Conservation (phyloP, 768 basidiomycete genomes). For the Panaeolus papilionaceus region DNA sequence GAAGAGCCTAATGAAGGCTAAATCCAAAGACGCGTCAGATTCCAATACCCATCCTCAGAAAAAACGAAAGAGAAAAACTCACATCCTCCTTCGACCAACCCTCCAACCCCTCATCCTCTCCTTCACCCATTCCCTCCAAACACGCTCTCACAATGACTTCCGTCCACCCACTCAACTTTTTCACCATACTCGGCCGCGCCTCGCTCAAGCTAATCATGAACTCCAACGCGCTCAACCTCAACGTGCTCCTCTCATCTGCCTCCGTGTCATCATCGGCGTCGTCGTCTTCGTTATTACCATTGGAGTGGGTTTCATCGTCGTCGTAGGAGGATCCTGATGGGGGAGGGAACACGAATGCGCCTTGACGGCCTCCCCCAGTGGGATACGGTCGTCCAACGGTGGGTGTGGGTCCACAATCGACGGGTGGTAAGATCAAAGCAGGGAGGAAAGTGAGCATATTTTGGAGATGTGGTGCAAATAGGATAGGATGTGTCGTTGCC, state of each 20-base stretch:
- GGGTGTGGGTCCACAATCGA: conserved; percentile 56
- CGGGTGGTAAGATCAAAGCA: conserved; percentile 66
- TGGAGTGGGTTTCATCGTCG: conserved; percentile 36
- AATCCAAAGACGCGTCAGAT: background rate
- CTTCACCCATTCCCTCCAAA: conserved; percentile 83
- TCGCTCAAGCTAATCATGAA: conserved; percentile 86
- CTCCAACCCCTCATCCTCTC: conserved; percentile 58
- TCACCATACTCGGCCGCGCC: conserved; percentile 72
- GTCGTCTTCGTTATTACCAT: conserved; percentile 32
- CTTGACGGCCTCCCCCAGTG: conserved; percentile 34
- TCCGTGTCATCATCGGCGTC: conserved; percentile 48
- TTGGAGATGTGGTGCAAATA: conserved; percentile 78
- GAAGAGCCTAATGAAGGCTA: conserved; percentile 69
- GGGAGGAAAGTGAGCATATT: conserved; percentile 75
- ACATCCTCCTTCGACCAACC: conserved; percentile 82
- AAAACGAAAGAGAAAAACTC: conserved; percentile 32
- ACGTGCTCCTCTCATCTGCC: conserved; percentile 71
- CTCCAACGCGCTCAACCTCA: conserved; percentile 78
- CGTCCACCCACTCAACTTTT: conserved; percentile 73
- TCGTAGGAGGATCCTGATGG: conserved; percentile 32
- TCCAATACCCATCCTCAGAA: background rate
- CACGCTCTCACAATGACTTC: conserved; percentile 74
- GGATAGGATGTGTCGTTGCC: conserved; percentile 64
- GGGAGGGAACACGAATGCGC: conserved; percentile 49
- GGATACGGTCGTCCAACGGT: conserved; percentile 55